A percentile compares a stretch with the other conserved stretches of the same genome.
phyloP scores from a whole-genome alignment of 2,329 filamentous ascomycete genomes.

The Daldinia sp. region DNA sequence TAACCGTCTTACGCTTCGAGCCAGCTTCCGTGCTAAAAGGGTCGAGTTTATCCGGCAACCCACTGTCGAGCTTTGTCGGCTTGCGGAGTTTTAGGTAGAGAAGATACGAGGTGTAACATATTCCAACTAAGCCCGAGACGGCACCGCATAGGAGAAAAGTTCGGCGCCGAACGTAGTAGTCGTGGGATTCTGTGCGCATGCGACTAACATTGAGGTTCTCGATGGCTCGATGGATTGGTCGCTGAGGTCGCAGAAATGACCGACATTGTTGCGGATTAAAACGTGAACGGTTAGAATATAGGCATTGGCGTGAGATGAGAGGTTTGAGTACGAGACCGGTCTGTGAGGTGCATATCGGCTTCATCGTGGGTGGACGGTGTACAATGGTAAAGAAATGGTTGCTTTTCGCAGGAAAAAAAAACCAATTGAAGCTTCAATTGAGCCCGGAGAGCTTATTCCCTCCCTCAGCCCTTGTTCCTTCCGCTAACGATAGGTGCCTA shows the following conservation, averaged over 20 bases:
- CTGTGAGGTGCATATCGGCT: slow-evolving; percentile 25
- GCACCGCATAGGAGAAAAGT: slow-evolving; percentile 62
- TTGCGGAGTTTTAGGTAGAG: slow-evolving; percentile 48
- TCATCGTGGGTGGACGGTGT: slow-evolving; percentile 29
- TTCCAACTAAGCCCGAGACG: slow-evolving; percentile 58
- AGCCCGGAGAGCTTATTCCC: neutral
- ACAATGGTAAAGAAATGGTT: neutral
- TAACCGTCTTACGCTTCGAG: slow-evolving; percentile 63
- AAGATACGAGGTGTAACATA: slow-evolving; percentile 58
- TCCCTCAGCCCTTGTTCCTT: too few species aligned
- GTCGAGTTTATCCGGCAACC: slow-evolving; percentile 51
- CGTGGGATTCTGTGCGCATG: slow-evolving; percentile 55
- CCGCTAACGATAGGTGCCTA: neutral
- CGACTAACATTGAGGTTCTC: slow-evolving; percentile 61
- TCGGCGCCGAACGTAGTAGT: slow-evolving; percentile 61
- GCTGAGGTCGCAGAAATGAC: slow-evolving; percentile 47
- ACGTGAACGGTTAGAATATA: slow-evolving; percentile 17
- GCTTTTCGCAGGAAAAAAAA: neutral
- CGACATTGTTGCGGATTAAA: slow-evolving; percentile 41
- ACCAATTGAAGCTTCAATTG: neutral
- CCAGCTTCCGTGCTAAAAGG: slow-evolving; percentile 59
- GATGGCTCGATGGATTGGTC: slow-evolving; percentile 48
- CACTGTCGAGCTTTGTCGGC: slow-evolving; percentile 58
- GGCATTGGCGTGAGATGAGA: slow-evolving; percentile 9
- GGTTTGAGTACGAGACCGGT: slow-evolving; percentile 1